Percentiles rank a stretch among this genome's conserved stretches.
These are phyloP conservation scores for Kodamaea neixiangensis DNA, from an alignment of 805 yeast genomes.

Conservation along the genomic window DNA sequence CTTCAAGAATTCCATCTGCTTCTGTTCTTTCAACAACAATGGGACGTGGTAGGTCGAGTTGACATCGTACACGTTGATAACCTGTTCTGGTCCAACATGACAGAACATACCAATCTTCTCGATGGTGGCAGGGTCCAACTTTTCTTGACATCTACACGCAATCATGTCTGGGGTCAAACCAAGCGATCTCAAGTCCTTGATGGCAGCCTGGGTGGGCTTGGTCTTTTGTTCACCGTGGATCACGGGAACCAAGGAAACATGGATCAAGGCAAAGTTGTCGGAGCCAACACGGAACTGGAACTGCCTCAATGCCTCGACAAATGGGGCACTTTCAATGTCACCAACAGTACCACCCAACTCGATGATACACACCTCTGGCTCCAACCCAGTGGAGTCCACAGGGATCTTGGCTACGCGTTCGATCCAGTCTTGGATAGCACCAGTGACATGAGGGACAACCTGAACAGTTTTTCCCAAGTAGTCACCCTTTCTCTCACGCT, in stretches of 20 bases:
- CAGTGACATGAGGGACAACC: slow-evolving; percentile 97
- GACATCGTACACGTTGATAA: slow-evolving; percentile 94
- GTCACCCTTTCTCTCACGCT: slow-evolving; percentile 94
- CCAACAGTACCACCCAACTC: slow-evolving; percentile 99
- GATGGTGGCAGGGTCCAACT: slow-evolving; percentile 79
- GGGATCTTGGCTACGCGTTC: slow-evolving; percentile 90
- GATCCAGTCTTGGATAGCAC: slow-evolving; percentile 98
- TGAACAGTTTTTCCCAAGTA: slow-evolving; percentile 99
- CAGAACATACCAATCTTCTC: slow-evolving; percentile 98
- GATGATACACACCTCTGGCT: slow-evolving; percentile 94
- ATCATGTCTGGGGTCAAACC: slow-evolving; percentile 96
- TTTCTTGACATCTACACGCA: slow-evolving; percentile 93
- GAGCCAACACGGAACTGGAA: slow-evolving; percentile 96
- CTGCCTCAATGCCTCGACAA: slow-evolving; percentile 98
- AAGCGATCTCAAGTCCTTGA: slow-evolving; percentile 90
- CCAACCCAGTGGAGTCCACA: slow-evolving; percentile 83
- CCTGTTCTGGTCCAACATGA: slow-evolving; percentile 98
- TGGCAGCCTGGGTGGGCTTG: slow-evolving; percentile 99
- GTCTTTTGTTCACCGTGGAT: slow-evolving; percentile 99
- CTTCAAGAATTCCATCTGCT: slow-evolving; percentile 69
- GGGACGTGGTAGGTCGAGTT: slow-evolving; percentile 98
- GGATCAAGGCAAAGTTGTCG: slow-evolving; percentile 93
- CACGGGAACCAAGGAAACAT: slow-evolving; percentile 95
- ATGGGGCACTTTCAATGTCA: slow-evolving; percentile 98
- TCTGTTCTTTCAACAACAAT: slow-evolving; percentile 82